Conservation (phyloP, 2,329 filamentous ascomycete species). For the Meredithiella fracta region DNA sequence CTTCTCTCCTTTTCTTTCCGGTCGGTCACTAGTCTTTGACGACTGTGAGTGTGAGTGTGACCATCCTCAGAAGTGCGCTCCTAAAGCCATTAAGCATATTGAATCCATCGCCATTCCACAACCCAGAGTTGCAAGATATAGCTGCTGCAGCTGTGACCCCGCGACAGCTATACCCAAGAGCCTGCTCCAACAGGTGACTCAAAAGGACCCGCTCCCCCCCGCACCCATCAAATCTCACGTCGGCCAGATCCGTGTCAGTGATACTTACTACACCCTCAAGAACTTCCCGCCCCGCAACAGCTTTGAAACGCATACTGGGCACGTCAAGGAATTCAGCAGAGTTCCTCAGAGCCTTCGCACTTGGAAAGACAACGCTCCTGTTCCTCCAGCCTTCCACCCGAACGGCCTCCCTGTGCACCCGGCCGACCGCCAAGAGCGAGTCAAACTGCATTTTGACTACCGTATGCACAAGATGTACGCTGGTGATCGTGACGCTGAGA, state of each 20-base stretch:
- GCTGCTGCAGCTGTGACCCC: background rate
- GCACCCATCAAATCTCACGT: background rate
- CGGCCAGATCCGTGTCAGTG: background rate
- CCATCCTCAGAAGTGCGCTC: background rate
- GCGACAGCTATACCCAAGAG: background rate
- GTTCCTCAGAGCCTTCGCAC: background rate
- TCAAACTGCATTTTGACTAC: constrained; percentile 9
- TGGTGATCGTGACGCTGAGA: constrained; percentile 12
- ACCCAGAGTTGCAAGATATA: background rate
- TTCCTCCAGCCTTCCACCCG: background rate
- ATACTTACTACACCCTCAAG: background rate
- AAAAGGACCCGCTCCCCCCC: background rate
- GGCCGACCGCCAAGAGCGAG: background rate
- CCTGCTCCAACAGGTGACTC: background rate
- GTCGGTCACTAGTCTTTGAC: background rate
- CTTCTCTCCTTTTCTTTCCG: background rate
- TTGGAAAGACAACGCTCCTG: background rate
- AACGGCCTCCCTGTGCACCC: background rate
- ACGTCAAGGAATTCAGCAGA: background rate
- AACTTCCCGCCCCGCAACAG: background rate
- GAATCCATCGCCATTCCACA: background rate
- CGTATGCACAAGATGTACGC: constrained; percentile 9
- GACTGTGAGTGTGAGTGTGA: background rate
- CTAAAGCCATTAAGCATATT: background rate
- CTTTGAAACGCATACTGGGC: background rate